Conservation (phyloP, 83 land plant genomes). For the Larix sibirica region DNA sequence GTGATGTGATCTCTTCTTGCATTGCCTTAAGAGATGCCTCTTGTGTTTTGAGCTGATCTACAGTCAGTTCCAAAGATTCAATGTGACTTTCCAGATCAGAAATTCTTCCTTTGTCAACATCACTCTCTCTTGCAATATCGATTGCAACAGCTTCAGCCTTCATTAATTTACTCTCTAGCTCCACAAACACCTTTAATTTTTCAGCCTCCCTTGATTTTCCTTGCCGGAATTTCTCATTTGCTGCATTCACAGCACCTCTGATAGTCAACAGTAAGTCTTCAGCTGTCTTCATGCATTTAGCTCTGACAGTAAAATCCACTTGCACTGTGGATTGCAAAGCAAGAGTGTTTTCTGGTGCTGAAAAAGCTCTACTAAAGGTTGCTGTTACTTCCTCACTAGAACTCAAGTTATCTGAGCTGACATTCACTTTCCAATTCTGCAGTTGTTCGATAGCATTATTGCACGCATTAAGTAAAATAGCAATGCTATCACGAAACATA, state of each 20-base stretch:
- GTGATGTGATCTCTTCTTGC: constrained; percentile 38
- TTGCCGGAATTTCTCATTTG: constrained; percentile 5
- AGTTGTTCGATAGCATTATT: constrained; percentile 14
- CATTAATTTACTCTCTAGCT: constrained; percentile 4
- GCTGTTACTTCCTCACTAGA: neutral
- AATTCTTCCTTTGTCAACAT: constrained; percentile 25
- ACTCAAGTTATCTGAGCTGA: neutral
- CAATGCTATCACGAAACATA: neutral
- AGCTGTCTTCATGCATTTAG: constrained; percentile 8
- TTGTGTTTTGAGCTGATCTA: constrained; percentile 31
- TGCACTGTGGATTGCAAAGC: neutral
- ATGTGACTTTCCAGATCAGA: constrained; percentile 41
- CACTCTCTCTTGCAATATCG: neutral
- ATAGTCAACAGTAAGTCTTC: constrained; percentile 3
- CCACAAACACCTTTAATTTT: neutral
- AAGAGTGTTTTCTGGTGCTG: neutral
- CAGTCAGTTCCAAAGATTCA: constrained; percentile 20
- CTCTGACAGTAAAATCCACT: neutral
- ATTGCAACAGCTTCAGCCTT: neutral
- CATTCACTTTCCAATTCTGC: neutral
- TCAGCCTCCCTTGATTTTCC: neutral
- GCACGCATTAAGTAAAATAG: neutral
- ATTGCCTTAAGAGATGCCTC: constrained; percentile 21
- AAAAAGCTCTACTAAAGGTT: neutral
- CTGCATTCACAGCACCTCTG: neutral